Base-by-base conservation (phyloP, 306 rosid species). In the Sicyos edulis region DNA sequence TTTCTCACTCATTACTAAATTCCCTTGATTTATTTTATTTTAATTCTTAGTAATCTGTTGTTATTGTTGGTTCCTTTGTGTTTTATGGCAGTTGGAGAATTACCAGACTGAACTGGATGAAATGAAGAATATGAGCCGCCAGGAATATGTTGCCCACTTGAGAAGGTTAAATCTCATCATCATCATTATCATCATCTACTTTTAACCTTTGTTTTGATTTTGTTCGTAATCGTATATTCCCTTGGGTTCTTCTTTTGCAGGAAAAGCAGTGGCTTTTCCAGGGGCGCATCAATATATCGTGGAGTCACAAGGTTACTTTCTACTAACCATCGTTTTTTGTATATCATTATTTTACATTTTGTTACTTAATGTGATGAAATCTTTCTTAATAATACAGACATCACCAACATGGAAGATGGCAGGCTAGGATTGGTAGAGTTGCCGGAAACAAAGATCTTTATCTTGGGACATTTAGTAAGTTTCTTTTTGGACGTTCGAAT, bases 321-420 rank as follows among this genome's bases (percentile, higher is more conserved):
- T 29, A 1, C 42, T 37, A 4, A 37, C 5, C 7, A 37, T 19
- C 17, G 4, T 58, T 26, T 19, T 13, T 20, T 24, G 8, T 6
- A 37, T 26, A 45, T 45, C 55, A 21, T 45, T 22, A 26, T 10
- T 49, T 49, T 14, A 49, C 24, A 44, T 50, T 49, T 7, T 40
- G 8, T 44, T 45, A 1, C 9, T 49, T 10, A 54, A 10, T 24
- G 59, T 66, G 2, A 67, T 16, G 32, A 20, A 50, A 15, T 21
- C 0, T 67, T 24, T 24, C 8, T 68, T 24, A 26, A 26, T 1
- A 20, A 29, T 10, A 26, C 83, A 87, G 92, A 76, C 92, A 87
- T 71, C 89, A 87, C 61, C 92, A 87, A 77, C 92, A 85, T 85
- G 92, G 92, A 74, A 74, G 92, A 70, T 87, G 89, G 92, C 92